Base-by-base conservation (phyloP, 2,329 filamentous ascomycete genomes). In the Podosphaera fusca region DNA sequence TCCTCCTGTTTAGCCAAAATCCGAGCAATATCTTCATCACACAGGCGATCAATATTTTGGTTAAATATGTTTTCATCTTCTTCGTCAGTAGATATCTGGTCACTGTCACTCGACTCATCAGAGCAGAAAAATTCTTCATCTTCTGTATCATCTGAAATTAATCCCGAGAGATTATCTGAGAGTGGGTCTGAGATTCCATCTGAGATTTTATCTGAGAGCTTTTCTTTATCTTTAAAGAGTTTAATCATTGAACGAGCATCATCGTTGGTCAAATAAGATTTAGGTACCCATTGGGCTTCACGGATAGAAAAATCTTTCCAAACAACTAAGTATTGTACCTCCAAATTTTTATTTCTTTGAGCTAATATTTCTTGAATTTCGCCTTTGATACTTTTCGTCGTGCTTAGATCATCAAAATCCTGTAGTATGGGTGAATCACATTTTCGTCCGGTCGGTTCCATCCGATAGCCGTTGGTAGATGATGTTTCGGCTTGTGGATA, bases 1-100 rank as follows among this genome's bases (percentile, higher is more conserved):
- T 81, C 77, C 66, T 79, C 75, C 63, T 81, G 76, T 65, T 80
- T 81, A 55, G 76, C 71, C 35, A 84, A 67, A 31, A 82, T 69
- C 45, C 74, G 71, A 45, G 82, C 81, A 45, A 85, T 70, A 29
- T 76, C 73, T 65, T 82, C 80, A 60, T 87, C 76, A 71, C 66
- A 81, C 79, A 63, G 85, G 4, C 66, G 62, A 12, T 69, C 68
- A 29, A 65, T 66, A 52, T 66, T 65, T 36, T 60, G 60, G 10
- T 65, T 62, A n/a, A 62, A 33, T n/a, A 64, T 31, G 33, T 74
- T 59, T 21, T 58, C 59, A 52, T 71, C 68, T 6, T 69, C 68
- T 38, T 68, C 68, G 38, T 66, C 64, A 49, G 67, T 68, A 14
- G 69, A 67, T 8, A 67, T 67, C 21, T 66, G 62, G 47, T 69